Evolutionary conservation across 2,329 filamentous ascomycete genomes (phyloP).

Genomic region (Hymenoscyphus salicellus): DNA sequence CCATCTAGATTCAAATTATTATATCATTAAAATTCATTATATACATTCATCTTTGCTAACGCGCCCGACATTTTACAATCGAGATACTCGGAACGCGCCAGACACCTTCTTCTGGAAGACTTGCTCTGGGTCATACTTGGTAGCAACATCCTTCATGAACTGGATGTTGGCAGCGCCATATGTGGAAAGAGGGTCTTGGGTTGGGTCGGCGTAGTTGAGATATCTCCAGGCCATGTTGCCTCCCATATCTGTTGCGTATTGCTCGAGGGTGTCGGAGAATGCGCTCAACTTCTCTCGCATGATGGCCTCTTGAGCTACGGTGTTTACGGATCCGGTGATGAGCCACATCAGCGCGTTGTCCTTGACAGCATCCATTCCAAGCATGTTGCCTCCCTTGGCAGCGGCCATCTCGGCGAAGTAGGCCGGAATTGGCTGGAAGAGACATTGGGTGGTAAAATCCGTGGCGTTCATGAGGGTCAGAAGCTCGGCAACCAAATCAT

Average conservation of each 20-base stretch:
- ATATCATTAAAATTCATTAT: no score
- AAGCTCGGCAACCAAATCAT: not conserved
- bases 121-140: not conserved
- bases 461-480: not conserved
- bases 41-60: no score
- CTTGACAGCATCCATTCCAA: constrained; percentile 32
- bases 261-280: not conserved
- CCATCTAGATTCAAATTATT: no score
- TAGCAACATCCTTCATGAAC: constrained; percentile 4
- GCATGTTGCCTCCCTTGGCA: constrained; percentile 35
- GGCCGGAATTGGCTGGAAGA: constrained; percentile 36
- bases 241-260: not conserved
- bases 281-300: not conserved
- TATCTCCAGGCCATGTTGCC: constrained; percentile 1
- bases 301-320: constrained; percentile 3
- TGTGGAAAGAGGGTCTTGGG: constrained; percentile 4
- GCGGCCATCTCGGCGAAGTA: constrained; percentile 26
- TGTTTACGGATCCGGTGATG: not conserved
- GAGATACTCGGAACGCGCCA: not conserved
- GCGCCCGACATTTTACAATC: no score
- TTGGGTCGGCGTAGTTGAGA: constrained; percentile 10
- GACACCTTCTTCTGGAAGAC: constrained; percentile 2
- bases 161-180: constrained; percentile 8
- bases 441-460: constrained; percentile 24
- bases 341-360: constrained; percentile 3